A percentile compares a stretch with the other conserved stretches of the same genome.
Conservation (phyloP, 2,329 filamentous ascomycete species). For the Onygenales sp. region DNA sequence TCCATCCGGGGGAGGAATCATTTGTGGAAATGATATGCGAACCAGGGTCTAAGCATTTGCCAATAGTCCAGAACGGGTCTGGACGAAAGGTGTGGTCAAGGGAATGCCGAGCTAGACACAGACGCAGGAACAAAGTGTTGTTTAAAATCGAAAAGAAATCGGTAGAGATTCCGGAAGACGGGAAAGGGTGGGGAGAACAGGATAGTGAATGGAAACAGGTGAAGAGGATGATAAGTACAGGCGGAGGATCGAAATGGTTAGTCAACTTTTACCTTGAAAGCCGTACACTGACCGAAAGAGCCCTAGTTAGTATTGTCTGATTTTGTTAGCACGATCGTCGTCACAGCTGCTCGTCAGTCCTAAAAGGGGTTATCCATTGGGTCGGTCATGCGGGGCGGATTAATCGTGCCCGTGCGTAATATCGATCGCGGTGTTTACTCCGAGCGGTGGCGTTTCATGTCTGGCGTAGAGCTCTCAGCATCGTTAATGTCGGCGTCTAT, state of each 20-base stretch:
- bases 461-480: neutral
- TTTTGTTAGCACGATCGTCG: neutral
- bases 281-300: neutral
- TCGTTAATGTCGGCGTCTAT: slow-evolving; percentile 2
- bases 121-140: too few species aligned
- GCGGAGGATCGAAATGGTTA: neutral
- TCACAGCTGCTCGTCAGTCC: neutral
- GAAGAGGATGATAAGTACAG: neutral
- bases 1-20: too few species aligned
- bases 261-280: neutral
- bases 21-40: too few species aligned
- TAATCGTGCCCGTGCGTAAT: too few species aligned
- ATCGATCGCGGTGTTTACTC: neutral
- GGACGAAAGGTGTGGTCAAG: too few species aligned
- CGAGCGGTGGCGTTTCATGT: slow-evolving; percentile 1
- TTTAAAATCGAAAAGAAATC: too few species aligned
- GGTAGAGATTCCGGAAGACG: too few species aligned
- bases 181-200: too few species aligned
- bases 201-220: neutral
- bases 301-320: neutral
- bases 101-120: too few species aligned
- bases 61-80: too few species aligned
- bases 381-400: too few species aligned
- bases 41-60: too few species aligned
- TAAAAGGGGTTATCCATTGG: neutral